Base-by-base conservation (phyloP, 805 yeast genomes). In the Myxozyma geophila region DNA sequence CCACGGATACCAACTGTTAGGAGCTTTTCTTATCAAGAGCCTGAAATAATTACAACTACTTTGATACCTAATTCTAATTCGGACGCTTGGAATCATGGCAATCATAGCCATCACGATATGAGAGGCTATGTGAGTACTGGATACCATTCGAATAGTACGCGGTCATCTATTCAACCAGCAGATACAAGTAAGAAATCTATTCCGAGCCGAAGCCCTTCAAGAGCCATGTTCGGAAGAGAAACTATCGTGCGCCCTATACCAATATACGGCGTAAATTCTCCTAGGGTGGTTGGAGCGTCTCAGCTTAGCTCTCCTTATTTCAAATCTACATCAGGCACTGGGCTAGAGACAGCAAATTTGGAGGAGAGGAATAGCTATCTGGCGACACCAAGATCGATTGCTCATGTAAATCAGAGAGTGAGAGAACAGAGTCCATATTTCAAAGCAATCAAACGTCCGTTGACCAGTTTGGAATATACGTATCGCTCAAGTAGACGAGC, bases 171-270 rank as follows among this genome's bases (percentile, higher is more conserved):
- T 39, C 37, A 36, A 15, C 15, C 21, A n/a, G 47, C 47, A 13
- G 21, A 19, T 17, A 8, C 44, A n/a, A 23, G 15, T 21, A 12
- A 15, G 15, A 17, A 12, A 19, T n/a, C 39, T 7, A 33, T 17
- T 15, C 13, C 44, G 7, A 19, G 21, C 13, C n/a, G 54, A 8
- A 51, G 54, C n/a, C 56, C 56, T 12, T 53, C 56, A 33, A 17
- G 48, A 53, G 56, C 56, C 2, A 39, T 40, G 48, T 53, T 53
- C 21, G 56, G 56, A 3, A 40, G 44, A 23, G 19, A 15, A 28
- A 53, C 40, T 53, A 37, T 53, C 40, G 48, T 53, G 39, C 56
- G 56, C 7, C 56, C 56, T 7, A 40, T 19, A 5, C 56, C 56
- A 1, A 48, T 40, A 28, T 53, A 53, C 41, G 56, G 36, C 1